Evolutionary conservation across 306 rosid species (phyloP), one percentile per base, ranked within the genome.

Genomic region (Benincasa hispida): DNA sequence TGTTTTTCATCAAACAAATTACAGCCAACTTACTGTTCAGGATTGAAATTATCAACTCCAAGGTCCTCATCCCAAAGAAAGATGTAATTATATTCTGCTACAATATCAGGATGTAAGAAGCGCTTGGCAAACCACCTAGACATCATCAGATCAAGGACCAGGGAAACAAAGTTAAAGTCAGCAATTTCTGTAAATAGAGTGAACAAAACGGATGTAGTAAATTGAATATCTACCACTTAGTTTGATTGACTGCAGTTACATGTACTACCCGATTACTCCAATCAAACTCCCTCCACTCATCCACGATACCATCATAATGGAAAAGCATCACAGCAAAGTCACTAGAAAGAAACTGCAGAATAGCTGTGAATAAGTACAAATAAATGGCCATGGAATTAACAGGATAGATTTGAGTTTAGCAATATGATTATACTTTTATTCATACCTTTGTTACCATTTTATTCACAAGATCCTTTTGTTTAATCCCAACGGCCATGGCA

Each of bases 41-140:
- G 99, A 42, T 88, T 63, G 86, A 94, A 94, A 83, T 81, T 1
- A 11, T 94, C 91, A 1, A 94, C 95, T 81, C 99, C 99, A 56
- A 94, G 91, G 85, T 94, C 99, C 81, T 94, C 99, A 51, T 94
- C 99, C 99, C 99, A 94, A 28, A 94, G 97, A 85, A 94, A 94
- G 80, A 94, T 79, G 81, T 94, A 90, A 74, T 79, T 69, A 81
- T 94, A 94, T 53, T 85, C 89, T 24, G 91, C 91, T 76, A 94
- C 95, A 69, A 94, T 88, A 83, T 94, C 97, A 10, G 99, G 99
- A 82, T 94, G 99, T 58, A 94, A 81, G 89, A 94, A 94, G 66
- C 97, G 94, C 84, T 94, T 94, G 34, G 99, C 99, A 76, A 90
- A 91, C 99, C 99, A 94, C 97, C 99, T 94, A 83, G 47, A 47